Evolutionary conservation across 1,284 basidiomycete species (phyloP).

Genomic region (Naganishia sp.): DNA sequence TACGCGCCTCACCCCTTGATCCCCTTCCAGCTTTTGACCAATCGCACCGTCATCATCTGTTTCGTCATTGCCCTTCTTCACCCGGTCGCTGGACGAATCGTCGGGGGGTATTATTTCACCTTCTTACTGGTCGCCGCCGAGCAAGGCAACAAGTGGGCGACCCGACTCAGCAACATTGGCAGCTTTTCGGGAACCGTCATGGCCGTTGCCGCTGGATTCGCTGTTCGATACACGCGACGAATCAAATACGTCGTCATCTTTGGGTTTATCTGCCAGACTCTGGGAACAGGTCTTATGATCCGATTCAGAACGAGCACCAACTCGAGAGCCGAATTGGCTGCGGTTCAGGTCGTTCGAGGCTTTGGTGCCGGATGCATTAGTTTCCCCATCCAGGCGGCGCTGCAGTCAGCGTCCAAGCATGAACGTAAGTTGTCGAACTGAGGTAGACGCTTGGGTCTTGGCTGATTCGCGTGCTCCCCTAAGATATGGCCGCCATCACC

Average conservation of each 20-base stretch:
- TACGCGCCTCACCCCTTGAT: slow-evolving; percentile 48
- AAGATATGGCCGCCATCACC: slow-evolving; percentile 46
- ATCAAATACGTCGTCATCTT: slow-evolving; percentile 48
- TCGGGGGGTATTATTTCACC: slow-evolving; percentile 45
- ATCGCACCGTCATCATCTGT: slow-evolving; percentile 47
- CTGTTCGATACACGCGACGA: slow-evolving; percentile 38
- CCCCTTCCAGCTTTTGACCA: slow-evolving; percentile 46
- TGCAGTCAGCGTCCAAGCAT: slow-evolving; percentile 48
- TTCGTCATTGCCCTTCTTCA: slow-evolving; percentile 46
- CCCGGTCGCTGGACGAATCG: slow-evolving; percentile 47
- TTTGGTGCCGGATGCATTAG: slow-evolving; percentile 44
- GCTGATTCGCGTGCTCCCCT: slow-evolving; percentile 2
- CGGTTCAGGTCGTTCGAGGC: slow-evolving; percentile 47
- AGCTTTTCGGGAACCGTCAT: slow-evolving; percentile 42
- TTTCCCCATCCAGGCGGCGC: slow-evolving; percentile 48
- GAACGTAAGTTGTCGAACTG: slow-evolving; percentile 36
- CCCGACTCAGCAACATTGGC: slow-evolving; percentile 42
- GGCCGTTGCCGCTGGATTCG: slow-evolving; percentile 39
- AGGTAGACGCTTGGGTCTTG: background rate
- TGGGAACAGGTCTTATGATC: slow-evolving; percentile 49
- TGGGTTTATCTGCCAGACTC: slow-evolving; percentile 43
- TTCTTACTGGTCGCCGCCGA: slow-evolving; percentile 43
- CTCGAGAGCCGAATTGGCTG: slow-evolving; percentile 41
- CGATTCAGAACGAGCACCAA: slow-evolving; percentile 44
- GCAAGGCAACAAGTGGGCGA: slow-evolving; percentile 40